Evolutionary conservation across 2,329 filamentous ascomycete genomes (phyloP), one percentile per base, ranked within the genome.

Genomic region (Sclerotinia spermophila): DNA sequence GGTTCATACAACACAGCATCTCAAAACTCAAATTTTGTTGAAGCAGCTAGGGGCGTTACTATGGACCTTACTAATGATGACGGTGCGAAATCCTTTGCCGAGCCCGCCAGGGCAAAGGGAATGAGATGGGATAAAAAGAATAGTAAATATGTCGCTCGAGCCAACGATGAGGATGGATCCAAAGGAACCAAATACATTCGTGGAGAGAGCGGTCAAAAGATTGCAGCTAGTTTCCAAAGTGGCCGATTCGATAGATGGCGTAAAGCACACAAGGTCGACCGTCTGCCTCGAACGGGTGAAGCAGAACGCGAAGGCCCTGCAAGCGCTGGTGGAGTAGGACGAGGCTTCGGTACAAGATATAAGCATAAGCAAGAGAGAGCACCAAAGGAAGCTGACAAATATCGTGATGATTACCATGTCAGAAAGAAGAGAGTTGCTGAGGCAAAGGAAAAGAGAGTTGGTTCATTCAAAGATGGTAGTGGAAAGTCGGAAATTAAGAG

Each of bases 121-220:
- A 90, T 97, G 89, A 91, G 96, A 75, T 99, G 96, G 96, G 96
- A 99, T 83, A 95, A 96, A 84, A 97, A 97, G 81, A 88, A 89
- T 78, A 96, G 92, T 82, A 98, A 97, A 82, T 99, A 98, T 82
- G 95, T 99, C 48, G 86, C 92, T 19, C 89, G 92, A 48, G 89
- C 89, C 76, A 98, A 99, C 84, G 96, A 99, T 82, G 92, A 97
- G 76, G 96, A 99, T 82, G 96, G 96, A 53, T 96, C 88, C 76
- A 90, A 90, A 78, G 86, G 87, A 62, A 80, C 82, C 72, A 87
- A 86, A 78, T 90, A 97, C 83, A 90, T 97, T 70, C 87, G 88
- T 73, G 94, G 96, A 77, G 96, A 99, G 83, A 93, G 89, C 78
- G 96, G 96, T 69, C 93, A 95, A 83, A 98, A 97, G 84, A 97